These are phyloP conservation scores for Eremochloa ophiuroides DNA, from an alignment of 176 grass and related monocot genomes.

Conservation along the genomic window DNA sequence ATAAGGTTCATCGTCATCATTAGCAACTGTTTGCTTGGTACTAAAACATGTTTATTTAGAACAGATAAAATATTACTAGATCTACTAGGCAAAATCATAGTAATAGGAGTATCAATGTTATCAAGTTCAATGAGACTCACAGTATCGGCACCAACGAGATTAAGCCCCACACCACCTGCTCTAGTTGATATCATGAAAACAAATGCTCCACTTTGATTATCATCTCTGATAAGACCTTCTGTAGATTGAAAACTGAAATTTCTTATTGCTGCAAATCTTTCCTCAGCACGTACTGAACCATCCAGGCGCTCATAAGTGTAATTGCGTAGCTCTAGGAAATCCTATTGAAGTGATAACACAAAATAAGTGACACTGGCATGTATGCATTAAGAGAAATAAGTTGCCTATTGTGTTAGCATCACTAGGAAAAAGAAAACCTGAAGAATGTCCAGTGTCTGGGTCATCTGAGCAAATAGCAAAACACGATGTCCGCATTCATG, in stretches of 20 bases:
- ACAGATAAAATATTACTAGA: conserved; percentile 8
- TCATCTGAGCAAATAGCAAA: conserved; percentile 97
- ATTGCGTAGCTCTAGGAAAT: conserved; percentile 85
- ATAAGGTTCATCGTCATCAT: conserved; percentile 7
- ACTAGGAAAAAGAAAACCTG: conserved; percentile 55
- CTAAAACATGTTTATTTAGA: conserved; percentile 14
- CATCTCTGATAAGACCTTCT: conserved; percentile 35
- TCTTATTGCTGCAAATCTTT: conserved; percentile 91
- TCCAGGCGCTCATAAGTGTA: conserved; percentile 91
- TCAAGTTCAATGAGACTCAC: conserved; percentile 58
- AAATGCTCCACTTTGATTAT: conserved; percentile 69
- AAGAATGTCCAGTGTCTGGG: conserved; percentile 94
- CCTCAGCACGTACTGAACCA: conserved; percentile 94
- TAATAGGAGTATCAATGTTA: conserved; percentile 17
- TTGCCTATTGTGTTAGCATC: background rate
- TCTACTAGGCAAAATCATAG: conserved; percentile 3
- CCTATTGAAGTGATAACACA: conserved; percentile 42
- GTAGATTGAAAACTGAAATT: conserved; percentile 62
- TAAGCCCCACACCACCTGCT: conserved; percentile 93
- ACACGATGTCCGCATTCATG: conserved; percentile 68
- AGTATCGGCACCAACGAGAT: conserved; percentile 96
- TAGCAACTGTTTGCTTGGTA: background rate
- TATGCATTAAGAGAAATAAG: background rate
- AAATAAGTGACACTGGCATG: background rate
- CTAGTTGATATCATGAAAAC: conserved; percentile 99